phyloP scores from a whole-genome alignment of 2,329 filamentous ascomycete species.

The Mariannaea elegans region DNA sequence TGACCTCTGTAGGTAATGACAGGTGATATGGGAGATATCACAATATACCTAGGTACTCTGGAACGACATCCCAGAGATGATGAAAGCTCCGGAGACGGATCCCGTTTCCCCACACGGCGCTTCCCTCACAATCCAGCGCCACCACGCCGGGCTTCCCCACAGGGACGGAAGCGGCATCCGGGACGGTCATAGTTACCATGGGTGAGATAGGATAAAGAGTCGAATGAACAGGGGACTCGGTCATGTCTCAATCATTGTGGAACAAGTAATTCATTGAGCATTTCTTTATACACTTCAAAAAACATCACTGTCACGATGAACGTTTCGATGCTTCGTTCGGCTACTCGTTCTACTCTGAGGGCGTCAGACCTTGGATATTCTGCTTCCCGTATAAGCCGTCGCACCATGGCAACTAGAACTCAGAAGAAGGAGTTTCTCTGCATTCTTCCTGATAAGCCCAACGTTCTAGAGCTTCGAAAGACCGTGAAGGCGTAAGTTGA shows the following conservation, averaged over 20 bases:
- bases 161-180: neutral
- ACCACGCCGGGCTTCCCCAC: neutral
- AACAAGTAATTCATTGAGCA: too few species aligned
- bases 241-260: too few species aligned
- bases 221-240: too few species aligned
- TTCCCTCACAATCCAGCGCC: neutral
- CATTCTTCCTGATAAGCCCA: constrained; percentile 19
- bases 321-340: neutral
- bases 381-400: neutral
- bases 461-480: constrained; percentile 19
- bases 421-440: constrained; percentile 18
- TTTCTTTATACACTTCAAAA: too few species aligned
- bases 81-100: constrained; percentile 7
- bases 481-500: constrained; percentile 13
- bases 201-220: neutral
- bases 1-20: too few species aligned
- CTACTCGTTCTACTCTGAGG: neutral
- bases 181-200: neutral
- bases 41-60: neutral
- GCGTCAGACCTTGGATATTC: neutral
- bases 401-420: constrained; percentile 12
- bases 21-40: too few species aligned
- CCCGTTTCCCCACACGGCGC: neutral
- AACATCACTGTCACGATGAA: too few species aligned
- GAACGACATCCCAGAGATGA: constrained; percentile 9